Evolutionary conservation across 2,329 filamentous ascomycete genomes (phyloP), one percentile per base, ranked within the genome.

Genomic region (Fusarium mangiferae): DNA sequence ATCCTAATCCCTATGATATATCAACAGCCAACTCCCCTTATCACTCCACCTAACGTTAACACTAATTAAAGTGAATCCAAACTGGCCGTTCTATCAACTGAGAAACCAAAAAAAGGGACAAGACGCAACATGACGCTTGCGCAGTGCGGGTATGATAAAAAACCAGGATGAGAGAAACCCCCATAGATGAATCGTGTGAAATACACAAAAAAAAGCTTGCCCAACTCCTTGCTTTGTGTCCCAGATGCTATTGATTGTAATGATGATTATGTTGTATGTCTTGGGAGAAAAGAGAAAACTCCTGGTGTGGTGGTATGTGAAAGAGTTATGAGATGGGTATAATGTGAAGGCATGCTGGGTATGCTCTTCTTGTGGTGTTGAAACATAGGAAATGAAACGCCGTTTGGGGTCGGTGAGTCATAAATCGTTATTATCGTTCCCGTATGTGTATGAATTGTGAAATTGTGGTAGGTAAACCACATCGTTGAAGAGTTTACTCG

Each of bases 401-500:
- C 56, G 73, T 75, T 35, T 26, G 59, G 38, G 41, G 44, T 62
- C 65, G 72, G 72, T 75, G 72, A 67, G 72, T 73, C 69, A 64
- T 75, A 69, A 75, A 42, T 74, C 72, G 60, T 74, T 46, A 72
- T 62, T 59, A 46, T 74, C 51, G 44, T 72, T 66, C 58, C 52
- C 42, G 51, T 60, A 42, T 65, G 41, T 58, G 54, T 60, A 48
- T 68, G 33, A 59, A 60, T 39, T 63, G 28, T 54, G 49, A 26
- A 49, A 48, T 36, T 36, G 62, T 33, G 39, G 35, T 51, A 15
- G 35, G 24, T 48, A 24, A 24, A 11, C 46, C 26, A 45, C 42
- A 57, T 36, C 12, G 22, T 48, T 38, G 28, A 33, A 20, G 36
- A 15, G 42, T 33, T 51, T 72, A 82, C 80, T 90, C 87, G 38